phyloP scores from a whole-genome alignment of 805 yeast genomes.

The Pichia manshurica region DNA sequence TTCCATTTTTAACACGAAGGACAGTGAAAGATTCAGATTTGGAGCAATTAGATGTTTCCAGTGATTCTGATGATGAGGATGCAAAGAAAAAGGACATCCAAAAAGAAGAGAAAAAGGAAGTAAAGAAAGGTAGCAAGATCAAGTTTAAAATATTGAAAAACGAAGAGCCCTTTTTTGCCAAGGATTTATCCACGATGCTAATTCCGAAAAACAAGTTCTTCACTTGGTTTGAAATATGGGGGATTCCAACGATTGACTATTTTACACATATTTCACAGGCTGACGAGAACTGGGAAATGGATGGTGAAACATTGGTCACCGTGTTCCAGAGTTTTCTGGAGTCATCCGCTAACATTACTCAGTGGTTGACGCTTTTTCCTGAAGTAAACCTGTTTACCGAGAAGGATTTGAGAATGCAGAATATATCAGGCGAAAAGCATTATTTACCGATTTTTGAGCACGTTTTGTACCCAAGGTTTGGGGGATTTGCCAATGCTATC shows the following conservation, averaged over 20 bases:
- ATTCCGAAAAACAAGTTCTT: slow-evolving; percentile 51
- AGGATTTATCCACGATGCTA: slow-evolving; percentile 24
- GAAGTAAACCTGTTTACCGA: slow-evolving; percentile 71
- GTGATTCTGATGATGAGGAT: slow-evolving; percentile 7
- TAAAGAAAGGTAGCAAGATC: not conserved
- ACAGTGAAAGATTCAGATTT: slow-evolving; percentile 6
- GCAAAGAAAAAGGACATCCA: not conserved
- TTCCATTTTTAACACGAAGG: slow-evolving; percentile 38
- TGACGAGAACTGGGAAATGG: slow-evolving; percentile 69
- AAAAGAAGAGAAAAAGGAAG: slow-evolving; percentile 4
- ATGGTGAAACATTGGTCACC: slow-evolving; percentile 27
- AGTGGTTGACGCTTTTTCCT: slow-evolving; percentile 73
- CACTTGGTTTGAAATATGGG: slow-evolving; percentile 65
- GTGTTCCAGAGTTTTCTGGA: slow-evolving; percentile 33
- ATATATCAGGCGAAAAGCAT: slow-evolving; percentile 46
- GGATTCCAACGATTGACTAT: slow-evolving; percentile 49
- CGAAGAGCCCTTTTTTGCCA: slow-evolving; percentile 20
- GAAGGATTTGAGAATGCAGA: slow-evolving; percentile 44
- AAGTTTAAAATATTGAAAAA: slow-evolving; percentile 2
- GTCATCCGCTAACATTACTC: slow-evolving; percentile 30
- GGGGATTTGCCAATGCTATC: slow-evolving; percentile 48
- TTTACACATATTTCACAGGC: slow-evolving; percentile 43
- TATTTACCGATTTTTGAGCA: slow-evolving; percentile 57
- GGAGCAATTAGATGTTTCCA: not conserved
- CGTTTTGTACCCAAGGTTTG: slow-evolving; percentile 73